These are phyloP conservation scores for Amylostereum chailletii DNA, from an alignment of 1,284 basidiomycete species.

Conservation along the genomic window DNA sequence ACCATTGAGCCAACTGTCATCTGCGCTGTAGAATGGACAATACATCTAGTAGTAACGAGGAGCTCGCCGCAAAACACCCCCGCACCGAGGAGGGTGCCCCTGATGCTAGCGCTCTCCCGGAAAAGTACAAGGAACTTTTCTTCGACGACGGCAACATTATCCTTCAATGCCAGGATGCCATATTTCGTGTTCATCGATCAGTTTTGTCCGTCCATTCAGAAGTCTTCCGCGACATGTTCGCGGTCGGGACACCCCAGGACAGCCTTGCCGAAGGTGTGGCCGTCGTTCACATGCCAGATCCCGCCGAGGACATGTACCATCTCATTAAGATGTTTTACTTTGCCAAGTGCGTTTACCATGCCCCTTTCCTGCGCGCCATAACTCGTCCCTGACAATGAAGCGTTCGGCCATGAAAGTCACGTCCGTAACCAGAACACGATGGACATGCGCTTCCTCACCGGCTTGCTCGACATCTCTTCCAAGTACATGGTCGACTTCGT, in stretches of 20 bases:
- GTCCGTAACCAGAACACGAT: neutral
- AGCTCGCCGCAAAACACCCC: too few species aligned
- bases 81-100: too few species aligned
- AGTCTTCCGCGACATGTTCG: slow-evolving; percentile 2
- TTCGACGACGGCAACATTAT: slow-evolving; percentile 1
- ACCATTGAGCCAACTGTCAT: too few species aligned
- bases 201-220: neutral
- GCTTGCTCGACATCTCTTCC: neutral
- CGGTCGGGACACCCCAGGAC: neutral
- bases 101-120: too few species aligned
- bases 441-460: neutral
- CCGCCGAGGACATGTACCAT: neutral
- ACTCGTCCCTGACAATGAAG: too few species aligned
- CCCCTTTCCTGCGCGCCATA: too few species aligned
- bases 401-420: neutral
- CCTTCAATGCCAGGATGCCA: neutral
- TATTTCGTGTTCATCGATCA: neutral
- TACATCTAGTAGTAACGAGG: too few species aligned
- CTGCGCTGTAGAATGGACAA: too few species aligned
- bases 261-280: neutral
- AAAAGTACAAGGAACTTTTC: neutral
- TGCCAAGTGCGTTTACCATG: neutral
- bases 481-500: neutral
- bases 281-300: neutral
- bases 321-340: neutral